Percentiles rank a stretch among this genome's conserved stretches.
phyloP scores from a whole-genome alignment of 1,284 basidiomycete genomes.

The Leccinum fuscescens region DNA sequence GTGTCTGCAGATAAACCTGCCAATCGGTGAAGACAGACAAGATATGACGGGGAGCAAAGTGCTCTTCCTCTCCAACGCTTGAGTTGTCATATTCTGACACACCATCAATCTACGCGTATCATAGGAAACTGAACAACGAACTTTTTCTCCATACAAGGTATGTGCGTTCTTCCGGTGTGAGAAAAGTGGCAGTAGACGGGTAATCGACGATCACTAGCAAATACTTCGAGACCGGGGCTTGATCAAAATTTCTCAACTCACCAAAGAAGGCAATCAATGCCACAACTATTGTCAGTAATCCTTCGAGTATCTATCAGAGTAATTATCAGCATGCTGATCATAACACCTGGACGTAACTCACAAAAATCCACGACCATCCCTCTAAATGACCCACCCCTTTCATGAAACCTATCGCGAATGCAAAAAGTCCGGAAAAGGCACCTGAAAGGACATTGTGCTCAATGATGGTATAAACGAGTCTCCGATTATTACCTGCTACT shows the following conservation, averaged over 20 bases:
- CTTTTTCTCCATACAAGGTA: conserved; percentile 57
- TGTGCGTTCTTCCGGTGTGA: conserved; percentile 45
- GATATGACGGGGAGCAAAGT: conserved; percentile 38
- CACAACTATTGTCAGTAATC: conserved; percentile 36
- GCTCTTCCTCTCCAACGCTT: conserved; percentile 56
- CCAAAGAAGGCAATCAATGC: conserved; percentile 34
- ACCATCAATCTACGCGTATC: background rate
- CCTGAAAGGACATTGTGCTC: conserved; percentile 26
- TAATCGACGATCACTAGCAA: conserved; percentile 46
- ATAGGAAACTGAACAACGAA: conserved; percentile 23
- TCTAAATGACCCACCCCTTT: conserved; percentile 25
- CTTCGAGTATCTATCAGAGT: conserved; percentile 40
- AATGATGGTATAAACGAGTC: background rate
- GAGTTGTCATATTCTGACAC: conserved; percentile 54
- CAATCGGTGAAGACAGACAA: conserved; percentile 57
- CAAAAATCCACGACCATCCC: conserved; percentile 41
- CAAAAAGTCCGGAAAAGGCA: conserved; percentile 34
- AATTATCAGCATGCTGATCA: background rate
- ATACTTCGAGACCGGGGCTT: background rate
- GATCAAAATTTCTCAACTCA: conserved; percentile 6
- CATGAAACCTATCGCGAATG: conserved; percentile 30
- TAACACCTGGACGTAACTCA: conserved; percentile 10
- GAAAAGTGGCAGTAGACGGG: conserved; percentile 46
- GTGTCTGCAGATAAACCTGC: conserved; percentile 46
- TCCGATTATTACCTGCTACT: conserved; percentile 18